Conservation (phyloP, 257 asterid genomes). For the Penstemon barbatus region DNA sequence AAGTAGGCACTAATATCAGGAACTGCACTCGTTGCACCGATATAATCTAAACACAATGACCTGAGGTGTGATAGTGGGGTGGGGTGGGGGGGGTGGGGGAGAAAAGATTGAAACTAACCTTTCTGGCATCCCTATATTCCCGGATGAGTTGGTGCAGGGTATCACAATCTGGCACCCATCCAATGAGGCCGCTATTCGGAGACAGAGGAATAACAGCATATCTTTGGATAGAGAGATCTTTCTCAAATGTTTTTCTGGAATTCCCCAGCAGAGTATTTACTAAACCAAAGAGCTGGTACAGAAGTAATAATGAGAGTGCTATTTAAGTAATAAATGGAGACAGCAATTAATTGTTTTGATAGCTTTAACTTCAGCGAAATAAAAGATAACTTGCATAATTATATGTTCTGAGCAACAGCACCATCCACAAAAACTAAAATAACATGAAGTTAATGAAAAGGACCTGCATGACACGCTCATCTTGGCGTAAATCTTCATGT, state of each 20-base stretch:
- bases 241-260: constrained; percentile 91
- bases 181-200: constrained; percentile 96
- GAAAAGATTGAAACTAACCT: constrained; percentile 46
- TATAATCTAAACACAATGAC: constrained; percentile 8
- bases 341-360: not conserved
- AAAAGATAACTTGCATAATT: constrained; percentile 17
- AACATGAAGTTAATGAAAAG: not conserved
- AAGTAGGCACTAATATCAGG: constrained; percentile 30
- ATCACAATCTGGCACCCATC: constrained; percentile 98
- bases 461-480: constrained; percentile 99
- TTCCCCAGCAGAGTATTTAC: constrained; percentile 89
- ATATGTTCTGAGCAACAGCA: constrained; percentile 10
- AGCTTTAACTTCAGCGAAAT: constrained; percentile 15
- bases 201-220: constrained; percentile 94
- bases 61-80: not conserved
- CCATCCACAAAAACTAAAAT: not conserved
- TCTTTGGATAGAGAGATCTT: constrained; percentile 92
- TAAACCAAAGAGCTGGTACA: constrained; percentile 85
- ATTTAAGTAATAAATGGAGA: constrained; percentile 15
- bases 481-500: constrained; percentile 98
- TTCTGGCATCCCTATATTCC: constrained; percentile 94
- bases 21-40: constrained; percentile 22
- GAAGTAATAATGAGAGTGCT: constrained; percentile 28
- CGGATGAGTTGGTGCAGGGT: constrained; percentile 94
- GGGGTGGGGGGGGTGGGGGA: not conserved